Conservation (phyloP, 257 asterid genomes). For the Agastache rugosa region DNA sequence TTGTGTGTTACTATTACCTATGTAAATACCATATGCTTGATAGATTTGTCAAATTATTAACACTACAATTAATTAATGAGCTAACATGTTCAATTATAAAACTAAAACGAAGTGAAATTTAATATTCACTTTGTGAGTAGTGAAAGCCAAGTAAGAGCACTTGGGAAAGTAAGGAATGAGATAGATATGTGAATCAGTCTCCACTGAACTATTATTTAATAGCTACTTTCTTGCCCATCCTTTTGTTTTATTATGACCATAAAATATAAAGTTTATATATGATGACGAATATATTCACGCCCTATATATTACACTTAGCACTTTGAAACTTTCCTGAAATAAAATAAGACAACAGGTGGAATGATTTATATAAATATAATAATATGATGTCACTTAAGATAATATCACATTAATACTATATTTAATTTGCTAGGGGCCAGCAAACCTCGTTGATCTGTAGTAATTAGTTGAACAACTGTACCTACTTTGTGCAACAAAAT, state of each 20-base stretch:
- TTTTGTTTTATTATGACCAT: background rate
- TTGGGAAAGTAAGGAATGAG: conserved; percentile 18
- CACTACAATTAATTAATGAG: background rate
- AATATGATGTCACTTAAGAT: conserved; percentile 48
- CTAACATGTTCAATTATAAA: background rate
- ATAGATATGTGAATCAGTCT: conserved; percentile 26
- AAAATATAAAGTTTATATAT: background rate
- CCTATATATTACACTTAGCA: conserved; percentile 26
- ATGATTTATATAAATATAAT: background rate
- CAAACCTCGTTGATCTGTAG: too few relatives aligned
- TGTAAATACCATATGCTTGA: background rate
- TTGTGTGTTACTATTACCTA: background rate
- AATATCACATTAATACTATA: too few relatives aligned
- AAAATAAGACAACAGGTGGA: conserved; percentile 20
- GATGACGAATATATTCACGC: conserved; percentile 26
- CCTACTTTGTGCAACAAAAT: conserved; percentile 42
- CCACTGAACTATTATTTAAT: conserved; percentile 28
- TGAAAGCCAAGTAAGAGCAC: conserved; percentile 32
- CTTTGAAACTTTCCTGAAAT: conserved; percentile 15
- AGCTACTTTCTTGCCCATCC: conserved; percentile 32
- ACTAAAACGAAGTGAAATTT: background rate
- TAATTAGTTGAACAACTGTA: conserved; percentile 39
- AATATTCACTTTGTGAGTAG: background rate
- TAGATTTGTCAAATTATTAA: background rate
- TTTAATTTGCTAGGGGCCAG: too few relatives aligned